These are phyloP conservation scores for Hymenoscyphus fraxineus DNA, from an alignment of 2,329 filamentous ascomycete species.

Conservation along the genomic window DNA sequence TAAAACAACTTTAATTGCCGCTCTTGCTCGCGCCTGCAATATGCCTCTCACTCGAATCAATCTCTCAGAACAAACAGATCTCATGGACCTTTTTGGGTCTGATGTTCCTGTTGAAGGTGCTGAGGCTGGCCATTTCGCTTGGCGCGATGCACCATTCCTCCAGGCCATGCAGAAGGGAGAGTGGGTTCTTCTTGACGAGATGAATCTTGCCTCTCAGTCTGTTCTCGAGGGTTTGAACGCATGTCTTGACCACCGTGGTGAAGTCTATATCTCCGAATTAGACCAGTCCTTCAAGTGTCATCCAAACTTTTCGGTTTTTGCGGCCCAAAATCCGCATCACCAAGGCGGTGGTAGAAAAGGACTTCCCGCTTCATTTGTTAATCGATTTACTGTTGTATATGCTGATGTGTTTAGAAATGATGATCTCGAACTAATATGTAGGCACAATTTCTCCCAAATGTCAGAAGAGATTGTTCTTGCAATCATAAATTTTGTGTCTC, in stretches of 20 bases:
- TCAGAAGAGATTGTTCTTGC: constrained; percentile 55
- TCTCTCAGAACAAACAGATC: constrained; percentile 92
- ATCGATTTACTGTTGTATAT: constrained; percentile 96
- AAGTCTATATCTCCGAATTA: constrained; percentile 92
- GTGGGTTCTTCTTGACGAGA: constrained; percentile 96
- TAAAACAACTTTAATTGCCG: constrained; percentile 89
- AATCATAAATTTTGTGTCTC: constrained; percentile 76
- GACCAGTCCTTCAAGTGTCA: constrained; percentile 92
- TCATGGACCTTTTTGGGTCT: constrained; percentile 96
- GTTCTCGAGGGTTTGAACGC: constrained; percentile 95
- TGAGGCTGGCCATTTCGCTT: constrained; percentile 84
- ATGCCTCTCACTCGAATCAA: constrained; percentile 90
- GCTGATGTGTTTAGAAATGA: constrained; percentile 81
- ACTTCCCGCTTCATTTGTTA: constrained; percentile 91
- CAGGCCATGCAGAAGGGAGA: constrained; percentile 95
- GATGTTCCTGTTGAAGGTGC: constrained; percentile 95
- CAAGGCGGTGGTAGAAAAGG: constrained; percentile 95
- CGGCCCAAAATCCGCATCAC: constrained; percentile 95
- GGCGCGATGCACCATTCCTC: constrained; percentile 92
- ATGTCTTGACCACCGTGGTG: constrained; percentile 91
- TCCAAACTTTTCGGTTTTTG: constrained; percentile 87
- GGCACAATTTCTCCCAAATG: constrained; percentile 68
- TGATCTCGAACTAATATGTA: constrained; percentile 79
- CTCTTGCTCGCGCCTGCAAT: constrained; percentile 75
- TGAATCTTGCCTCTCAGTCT: constrained; percentile 97